phyloP scores from a whole-genome alignment of 2,329 filamentous ascomycete species.

The Calonectria multiphialidica region DNA sequence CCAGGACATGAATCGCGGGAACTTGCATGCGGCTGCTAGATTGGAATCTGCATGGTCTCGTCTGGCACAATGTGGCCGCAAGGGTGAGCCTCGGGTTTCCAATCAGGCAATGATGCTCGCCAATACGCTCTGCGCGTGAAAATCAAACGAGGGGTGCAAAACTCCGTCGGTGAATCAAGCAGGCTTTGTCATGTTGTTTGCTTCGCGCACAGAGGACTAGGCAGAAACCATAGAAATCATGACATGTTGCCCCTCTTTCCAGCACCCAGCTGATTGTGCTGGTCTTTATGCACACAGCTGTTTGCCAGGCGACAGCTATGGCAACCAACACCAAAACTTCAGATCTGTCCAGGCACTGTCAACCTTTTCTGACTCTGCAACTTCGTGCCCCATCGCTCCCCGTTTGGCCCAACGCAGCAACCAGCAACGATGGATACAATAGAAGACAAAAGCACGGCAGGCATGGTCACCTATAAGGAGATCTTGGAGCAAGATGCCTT shows the following conservation, averaged over 20 bases:
- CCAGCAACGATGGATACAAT: not conserved
- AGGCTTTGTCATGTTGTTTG: not conserved
- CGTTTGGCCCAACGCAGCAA: no score
- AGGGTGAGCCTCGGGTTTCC: not conserved
- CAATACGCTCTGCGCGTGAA: not conserved
- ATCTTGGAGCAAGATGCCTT: slow-evolving; percentile 2
- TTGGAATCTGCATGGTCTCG: slow-evolving; percentile 3
- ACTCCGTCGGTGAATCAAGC: not conserved
- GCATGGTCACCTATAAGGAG: slow-evolving; percentile 2
- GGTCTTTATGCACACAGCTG: not conserved
- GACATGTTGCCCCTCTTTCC: not conserved
- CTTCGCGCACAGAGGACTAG: not conserved
- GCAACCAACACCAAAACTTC: not conserved
- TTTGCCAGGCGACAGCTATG: not conserved
- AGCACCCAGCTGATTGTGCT: not conserved
- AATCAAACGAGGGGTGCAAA: not conserved
- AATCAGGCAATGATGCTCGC: not conserved
- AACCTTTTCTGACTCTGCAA: not conserved
- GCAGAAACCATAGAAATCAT: not conserved
- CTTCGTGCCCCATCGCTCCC: not conserved
- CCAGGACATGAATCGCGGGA: slow-evolving; percentile 2
- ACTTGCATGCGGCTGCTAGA: slow-evolving; percentile 6
- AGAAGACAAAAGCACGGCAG: not conserved
- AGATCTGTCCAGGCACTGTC: not conserved
- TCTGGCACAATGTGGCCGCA: not conserved